phyloP scores from a whole-genome alignment of 139 green algal genomes.

The Tetraselmis striata region DNA sequence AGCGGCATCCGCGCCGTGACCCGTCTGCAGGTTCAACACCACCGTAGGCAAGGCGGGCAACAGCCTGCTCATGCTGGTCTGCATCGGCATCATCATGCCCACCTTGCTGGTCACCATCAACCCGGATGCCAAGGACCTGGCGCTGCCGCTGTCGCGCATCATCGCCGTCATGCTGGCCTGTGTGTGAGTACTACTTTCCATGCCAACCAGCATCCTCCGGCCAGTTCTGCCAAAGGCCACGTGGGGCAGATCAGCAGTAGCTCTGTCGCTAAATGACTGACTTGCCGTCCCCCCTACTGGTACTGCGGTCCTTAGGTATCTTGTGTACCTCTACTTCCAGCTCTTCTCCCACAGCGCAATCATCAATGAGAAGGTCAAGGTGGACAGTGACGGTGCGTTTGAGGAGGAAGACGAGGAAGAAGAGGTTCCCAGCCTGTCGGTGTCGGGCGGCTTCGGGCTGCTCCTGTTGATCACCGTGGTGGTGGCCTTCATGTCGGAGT shows the following conservation, averaged over 20 bases:
- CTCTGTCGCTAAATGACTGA: no score
- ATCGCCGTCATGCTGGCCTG: constrained; percentile 54
- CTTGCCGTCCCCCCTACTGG: no score
- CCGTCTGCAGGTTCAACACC: constrained; percentile 63
- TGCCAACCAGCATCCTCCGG: no score
- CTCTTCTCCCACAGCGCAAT: constrained; percentile 65
- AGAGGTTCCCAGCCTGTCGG: constrained; percentile 52
- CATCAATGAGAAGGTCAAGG: constrained; percentile 30
- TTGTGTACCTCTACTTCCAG: constrained; percentile 76
- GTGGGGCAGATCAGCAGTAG: no score
- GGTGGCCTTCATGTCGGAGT: constrained; percentile 67
- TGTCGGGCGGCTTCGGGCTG: constrained; percentile 37
- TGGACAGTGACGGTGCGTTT: constrained; percentile 3
- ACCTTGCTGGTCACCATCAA: constrained; percentile 26
- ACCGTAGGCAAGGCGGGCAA: constrained; percentile 57
- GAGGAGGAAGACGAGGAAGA: constrained; percentile 20
- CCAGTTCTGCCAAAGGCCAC: no score
- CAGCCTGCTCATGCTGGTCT: constrained; percentile 72
- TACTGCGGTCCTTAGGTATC: constrained; percentile 41
- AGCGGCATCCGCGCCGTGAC: no score
- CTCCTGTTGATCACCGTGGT: constrained; percentile 60
- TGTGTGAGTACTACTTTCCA: constrained; percentile 26
- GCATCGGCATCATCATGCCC: constrained; percentile 70
- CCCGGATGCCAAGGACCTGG: constrained; percentile 1
- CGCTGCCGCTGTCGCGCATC: constrained; percentile 36